Percentiles rank a stretch among this genome's conserved stretches.
Conservation (phyloP, 108 stramenopile genomes). For the Phaeodactylum tricornutum region DNA sequence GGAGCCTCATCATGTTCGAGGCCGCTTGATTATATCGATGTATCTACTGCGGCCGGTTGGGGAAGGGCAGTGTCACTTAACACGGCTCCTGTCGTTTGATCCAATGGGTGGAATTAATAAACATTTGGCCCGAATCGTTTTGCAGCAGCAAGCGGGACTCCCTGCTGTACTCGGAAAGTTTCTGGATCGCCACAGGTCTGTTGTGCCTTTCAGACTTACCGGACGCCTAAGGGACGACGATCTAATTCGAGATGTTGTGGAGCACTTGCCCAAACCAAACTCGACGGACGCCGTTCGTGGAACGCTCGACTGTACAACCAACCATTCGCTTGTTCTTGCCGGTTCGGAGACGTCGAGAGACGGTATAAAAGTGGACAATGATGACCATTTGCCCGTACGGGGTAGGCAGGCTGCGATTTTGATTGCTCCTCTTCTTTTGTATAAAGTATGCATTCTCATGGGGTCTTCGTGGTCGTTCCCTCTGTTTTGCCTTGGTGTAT, state of each 20-base stretch:
- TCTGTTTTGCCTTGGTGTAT: neutral
- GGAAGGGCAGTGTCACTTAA: slow-evolving; percentile 4
- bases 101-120: slow-evolving; percentile 21
- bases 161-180: slow-evolving; percentile 1
- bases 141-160: slow-evolving; percentile 21
- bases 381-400: too few species aligned
- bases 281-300: too few species aligned
- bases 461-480: neutral
- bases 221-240: too few species aligned
- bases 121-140: slow-evolving; percentile 9
- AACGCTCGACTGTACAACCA: too few species aligned
- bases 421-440: neutral
- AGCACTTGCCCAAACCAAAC: too few species aligned
- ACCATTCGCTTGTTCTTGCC: too few species aligned
- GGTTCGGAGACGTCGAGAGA: too few species aligned
- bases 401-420: too few species aligned
- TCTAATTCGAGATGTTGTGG: too few species aligned
- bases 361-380: too few species aligned
- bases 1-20: slow-evolving; percentile 23
- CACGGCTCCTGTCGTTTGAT: slow-evolving; percentile 24
- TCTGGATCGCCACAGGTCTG: too few species aligned
- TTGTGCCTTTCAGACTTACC: too few species aligned
- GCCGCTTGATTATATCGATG: slow-evolving; percentile 6
- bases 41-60: slow-evolving; percentile 1
- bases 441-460: neutral